phyloP scores from a whole-genome alignment of 1,284 basidiomycete genomes.

The Leccinum olivaceoglutinosum region DNA sequence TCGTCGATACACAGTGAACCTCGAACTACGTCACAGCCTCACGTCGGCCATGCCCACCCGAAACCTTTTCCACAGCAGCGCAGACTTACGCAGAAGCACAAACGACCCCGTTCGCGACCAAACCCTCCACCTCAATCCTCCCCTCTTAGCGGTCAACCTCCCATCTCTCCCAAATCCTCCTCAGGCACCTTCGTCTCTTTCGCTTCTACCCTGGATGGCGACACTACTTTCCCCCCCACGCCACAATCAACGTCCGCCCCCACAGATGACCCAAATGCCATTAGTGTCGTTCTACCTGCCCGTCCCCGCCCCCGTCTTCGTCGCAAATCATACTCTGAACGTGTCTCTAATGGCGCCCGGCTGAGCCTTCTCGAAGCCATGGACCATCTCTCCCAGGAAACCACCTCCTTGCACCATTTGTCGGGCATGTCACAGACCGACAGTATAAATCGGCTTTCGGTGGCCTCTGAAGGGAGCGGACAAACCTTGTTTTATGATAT shows the following conservation, averaged over 20 bases:
- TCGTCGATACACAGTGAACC: not conserved
- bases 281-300: slow-evolving; percentile 3
- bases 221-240: not conserved
- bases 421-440: slow-evolving; percentile 15
- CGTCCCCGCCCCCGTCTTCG: slow-evolving; percentile 19
- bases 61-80: slow-evolving; percentile 5
- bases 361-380: slow-evolving; percentile 29
- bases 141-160: slow-evolving; percentile 10
- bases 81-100: slow-evolving; percentile 7
- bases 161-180: slow-evolving; percentile 28
- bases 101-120: slow-evolving; percentile 15
- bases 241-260: not conserved
- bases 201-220: slow-evolving; percentile 17
- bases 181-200: slow-evolving; percentile 25
- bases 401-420: slow-evolving; percentile 5
- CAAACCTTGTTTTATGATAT: slow-evolving; percentile 26
- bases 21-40: slow-evolving; percentile 7
- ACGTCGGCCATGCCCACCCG: not conserved
- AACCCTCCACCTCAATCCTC: slow-evolving; percentile 18
- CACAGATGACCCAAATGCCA: not conserved
- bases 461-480: slow-evolving; percentile 22
- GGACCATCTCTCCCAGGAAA: slow-evolving; percentile 25
- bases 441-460: slow-evolving; percentile 17
- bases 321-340: slow-evolving; percentile 24
- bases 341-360: slow-evolving; percentile 19